A percentile compares a stretch with the other conserved stretches of the same genome.
Conservation (phyloP, 2,329 filamentous ascomycete genomes). For the Fusarium luffae region DNA sequence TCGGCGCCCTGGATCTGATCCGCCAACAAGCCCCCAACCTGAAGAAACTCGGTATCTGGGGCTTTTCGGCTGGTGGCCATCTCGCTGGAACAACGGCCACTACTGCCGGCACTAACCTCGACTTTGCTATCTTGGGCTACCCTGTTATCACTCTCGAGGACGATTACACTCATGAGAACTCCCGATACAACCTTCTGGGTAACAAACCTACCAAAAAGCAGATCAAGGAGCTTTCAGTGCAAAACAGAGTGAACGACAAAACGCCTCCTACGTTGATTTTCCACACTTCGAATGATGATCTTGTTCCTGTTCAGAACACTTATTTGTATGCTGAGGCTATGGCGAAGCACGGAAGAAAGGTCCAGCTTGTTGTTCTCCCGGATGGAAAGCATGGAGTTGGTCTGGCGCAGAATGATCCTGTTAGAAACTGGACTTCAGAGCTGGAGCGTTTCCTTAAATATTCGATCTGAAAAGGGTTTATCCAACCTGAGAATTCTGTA, state of each 20-base stretch:
- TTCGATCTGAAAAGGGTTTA: conserved; percentile 12
- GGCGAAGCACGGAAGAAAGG: conserved; percentile 10
- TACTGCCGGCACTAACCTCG: conserved; percentile 17
- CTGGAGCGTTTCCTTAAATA: conserved; percentile 30
- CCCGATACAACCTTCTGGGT: conserved; percentile 27
- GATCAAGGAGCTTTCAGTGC: conserved; percentile 18
- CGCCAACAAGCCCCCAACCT: conserved; percentile 1
- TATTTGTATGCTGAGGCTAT: conserved; percentile 31
- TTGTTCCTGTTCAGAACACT: conserved; percentile 28
- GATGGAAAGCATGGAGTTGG: conserved; percentile 28
- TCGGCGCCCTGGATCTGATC: conserved; percentile 23
- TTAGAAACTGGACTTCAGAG: conserved; percentile 31
- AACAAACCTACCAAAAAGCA: conserved; percentile 12
- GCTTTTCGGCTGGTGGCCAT: conserved; percentile 34
- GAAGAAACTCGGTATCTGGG: conserved; percentile 31
- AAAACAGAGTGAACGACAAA: conserved; percentile 21
- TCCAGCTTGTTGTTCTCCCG: conserved; percentile 21
- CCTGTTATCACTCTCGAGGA: conserved; percentile 29
- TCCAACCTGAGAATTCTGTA: not conserved
- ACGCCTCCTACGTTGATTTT: conserved; percentile 31
- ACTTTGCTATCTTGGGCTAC: conserved; percentile 35
- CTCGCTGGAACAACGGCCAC: conserved; percentile 32
- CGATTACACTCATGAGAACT: conserved; percentile 28
- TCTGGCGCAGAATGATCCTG: conserved; percentile 24
- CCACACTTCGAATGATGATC: conserved; percentile 28